These are phyloP conservation scores for Grigorovia yakushimaensis DNA, from an alignment of 805 yeast species.

Conservation along the genomic window DNA sequence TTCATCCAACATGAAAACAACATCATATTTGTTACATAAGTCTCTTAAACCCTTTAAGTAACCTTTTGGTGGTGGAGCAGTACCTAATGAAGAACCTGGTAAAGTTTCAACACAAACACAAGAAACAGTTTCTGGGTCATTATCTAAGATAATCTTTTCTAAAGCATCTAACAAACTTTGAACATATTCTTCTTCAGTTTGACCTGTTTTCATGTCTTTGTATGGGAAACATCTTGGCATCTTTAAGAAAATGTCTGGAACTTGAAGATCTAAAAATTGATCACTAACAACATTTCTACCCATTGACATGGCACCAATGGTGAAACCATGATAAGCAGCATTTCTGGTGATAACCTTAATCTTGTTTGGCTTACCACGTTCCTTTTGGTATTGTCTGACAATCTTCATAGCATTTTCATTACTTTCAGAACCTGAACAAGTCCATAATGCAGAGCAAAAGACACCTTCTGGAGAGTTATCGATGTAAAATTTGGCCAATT, in stretches of 20 bases:
- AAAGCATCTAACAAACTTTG: conserved; percentile 32
- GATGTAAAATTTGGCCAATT: conserved; percentile 34
- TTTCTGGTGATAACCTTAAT: conserved; percentile 35
- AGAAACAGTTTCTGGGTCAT: conserved; percentile 37
- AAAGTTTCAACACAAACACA: conserved; percentile 39
- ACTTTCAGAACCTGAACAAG: conserved; percentile 60
- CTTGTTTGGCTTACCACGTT: conserved; percentile 34
- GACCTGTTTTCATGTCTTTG: conserved; percentile 25
- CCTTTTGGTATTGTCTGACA: conserved; percentile 39
- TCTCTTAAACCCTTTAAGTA: conserved; percentile 38
- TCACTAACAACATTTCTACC: conserved; percentile 8
- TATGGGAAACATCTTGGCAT: conserved; percentile 31
- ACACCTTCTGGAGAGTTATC: conserved; percentile 32
- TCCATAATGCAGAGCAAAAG: conserved; percentile 36
- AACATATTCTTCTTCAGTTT: conserved; percentile 34
- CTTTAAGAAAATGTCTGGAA: conserved; percentile 16
- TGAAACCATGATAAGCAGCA: conserved; percentile 41
- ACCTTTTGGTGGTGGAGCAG: conserved; percentile 37
- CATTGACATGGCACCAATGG: conserved; percentile 36
- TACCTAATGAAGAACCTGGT: conserved; percentile 39
- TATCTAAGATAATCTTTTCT: conserved; percentile 33
- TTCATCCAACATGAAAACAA: conserved; percentile 42
- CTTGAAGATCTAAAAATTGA: conserved; percentile 7
- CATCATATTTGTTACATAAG: conserved; percentile 43
- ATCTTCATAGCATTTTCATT: conserved; percentile 59